Percentiles rank a stretch among this genome's conserved stretches.
Evolutionary conservation across 2,329 filamentous ascomycete genomes (phyloP).

Genomic region (Penicillium janthinellum): DNA sequence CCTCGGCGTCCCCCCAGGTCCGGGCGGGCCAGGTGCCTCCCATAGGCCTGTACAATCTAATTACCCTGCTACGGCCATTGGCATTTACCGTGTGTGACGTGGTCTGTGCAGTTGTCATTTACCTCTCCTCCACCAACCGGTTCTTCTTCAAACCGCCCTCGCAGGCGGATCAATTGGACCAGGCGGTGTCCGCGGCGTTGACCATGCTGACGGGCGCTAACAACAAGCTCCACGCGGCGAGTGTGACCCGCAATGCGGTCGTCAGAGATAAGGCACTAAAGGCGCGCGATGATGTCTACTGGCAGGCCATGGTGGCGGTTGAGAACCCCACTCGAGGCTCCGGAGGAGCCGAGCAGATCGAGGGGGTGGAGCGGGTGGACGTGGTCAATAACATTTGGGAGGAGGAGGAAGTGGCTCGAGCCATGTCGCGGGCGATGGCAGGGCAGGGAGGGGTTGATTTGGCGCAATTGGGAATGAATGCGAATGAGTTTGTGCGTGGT

Average conservation of each 20-base stretch:
- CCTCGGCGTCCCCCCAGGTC: conserved; percentile 58
- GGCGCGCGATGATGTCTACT: conserved; percentile 69
- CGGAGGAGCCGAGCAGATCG: conserved; percentile 69
- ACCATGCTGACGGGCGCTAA: conserved; percentile 61
- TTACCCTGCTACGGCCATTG: conserved; percentile 64
- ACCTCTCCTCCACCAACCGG: conserved; percentile 76
- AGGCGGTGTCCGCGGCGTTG: conserved; percentile 48
- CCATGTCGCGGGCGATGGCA: conserved; percentile 76
- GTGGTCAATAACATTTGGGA: conserved; percentile 59
- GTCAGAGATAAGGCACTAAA: conserved; percentile 73
- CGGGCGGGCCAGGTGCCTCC: conserved; percentile 64
- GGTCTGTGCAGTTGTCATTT: conserved; percentile 66
- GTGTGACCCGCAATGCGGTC: conserved; percentile 77
- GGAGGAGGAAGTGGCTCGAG: conserved; percentile 64
- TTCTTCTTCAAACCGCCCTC: conserved; percentile 67
- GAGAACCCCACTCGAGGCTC: conserved; percentile 61
- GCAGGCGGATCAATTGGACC: conserved; percentile 67
- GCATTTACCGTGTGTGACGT: conserved; percentile 67
- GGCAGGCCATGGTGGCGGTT: conserved; percentile 59
- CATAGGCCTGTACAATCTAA: conserved; percentile 35
- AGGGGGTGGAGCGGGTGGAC: conserved; percentile 61
- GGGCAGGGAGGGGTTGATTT: conserved; percentile 56
- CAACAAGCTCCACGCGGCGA: conserved; percentile 70
- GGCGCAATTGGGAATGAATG: conserved; percentile 45
- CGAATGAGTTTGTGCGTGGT: conserved; percentile 47